A percentile compares a stretch with the other conserved stretches of the same genome.
These are phyloP conservation scores for Triticum aestivum DNA, from an alignment of 176 grass and related monocot species.

Conservation along the genomic window DNA sequence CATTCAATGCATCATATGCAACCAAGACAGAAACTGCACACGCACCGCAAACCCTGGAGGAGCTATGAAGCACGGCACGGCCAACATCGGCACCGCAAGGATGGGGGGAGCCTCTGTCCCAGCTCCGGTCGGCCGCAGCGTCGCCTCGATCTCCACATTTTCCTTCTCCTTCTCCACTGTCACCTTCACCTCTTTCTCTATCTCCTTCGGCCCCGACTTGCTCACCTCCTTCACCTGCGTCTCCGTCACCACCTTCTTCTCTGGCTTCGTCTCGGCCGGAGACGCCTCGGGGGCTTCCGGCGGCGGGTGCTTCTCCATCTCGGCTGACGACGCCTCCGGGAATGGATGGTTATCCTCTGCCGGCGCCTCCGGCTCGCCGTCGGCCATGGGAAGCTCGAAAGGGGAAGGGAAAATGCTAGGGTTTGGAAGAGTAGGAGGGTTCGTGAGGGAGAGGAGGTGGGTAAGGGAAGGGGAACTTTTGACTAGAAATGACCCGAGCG, in stretches of 20 bases:
- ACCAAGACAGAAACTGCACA: slow-evolving; percentile 24
- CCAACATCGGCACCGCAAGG: slow-evolving; percentile 57
- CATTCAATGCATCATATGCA: slow-evolving; percentile 10
- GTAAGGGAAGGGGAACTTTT: slow-evolving; percentile 30
- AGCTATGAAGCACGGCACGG: slow-evolving; percentile 60
- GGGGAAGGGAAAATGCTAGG: slow-evolving; percentile 24
- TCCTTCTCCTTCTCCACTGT: slow-evolving; percentile 19
- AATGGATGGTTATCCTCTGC: not conserved
- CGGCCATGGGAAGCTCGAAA: slow-evolving; percentile 30
- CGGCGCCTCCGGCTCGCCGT: slow-evolving; percentile 23
- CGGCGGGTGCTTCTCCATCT: not conserved
- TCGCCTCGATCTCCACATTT: slow-evolving; percentile 31
- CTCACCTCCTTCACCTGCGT: not conserved
- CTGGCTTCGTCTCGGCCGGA: not conserved
- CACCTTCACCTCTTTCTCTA: not conserved
- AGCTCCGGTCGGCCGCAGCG: slow-evolving; percentile 21
- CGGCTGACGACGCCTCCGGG: not conserved
- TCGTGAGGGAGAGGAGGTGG: slow-evolving; percentile 8
- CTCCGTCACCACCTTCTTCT: slow-evolving; percentile 2
- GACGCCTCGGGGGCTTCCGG: not conserved
- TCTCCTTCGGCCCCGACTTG: not conserved
- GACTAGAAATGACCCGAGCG: slow-evolving; percentile 60
- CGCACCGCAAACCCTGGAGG: slow-evolving; percentile 67
- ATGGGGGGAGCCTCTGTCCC: slow-evolving; percentile 34
- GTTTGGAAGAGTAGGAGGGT: slow-evolving; percentile 41